Conservation (phyloP, 2,329 filamentous ascomycete genomes). For the Hypoxylon sp. region DNA sequence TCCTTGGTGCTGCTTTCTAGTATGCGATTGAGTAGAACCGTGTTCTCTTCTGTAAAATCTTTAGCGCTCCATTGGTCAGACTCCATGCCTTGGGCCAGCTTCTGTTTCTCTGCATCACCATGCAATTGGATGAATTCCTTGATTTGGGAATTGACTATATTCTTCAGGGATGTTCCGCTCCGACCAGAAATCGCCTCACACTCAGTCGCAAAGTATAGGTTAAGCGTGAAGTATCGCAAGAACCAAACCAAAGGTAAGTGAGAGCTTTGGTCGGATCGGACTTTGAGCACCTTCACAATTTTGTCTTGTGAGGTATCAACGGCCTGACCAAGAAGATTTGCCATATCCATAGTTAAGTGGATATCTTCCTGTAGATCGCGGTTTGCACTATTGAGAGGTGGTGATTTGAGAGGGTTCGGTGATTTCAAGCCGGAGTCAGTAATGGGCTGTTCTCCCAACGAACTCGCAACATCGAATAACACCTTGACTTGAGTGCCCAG, state of each 20-base stretch:
- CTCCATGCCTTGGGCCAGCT: slow-evolving; percentile 82
- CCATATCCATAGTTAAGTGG: slow-evolving; percentile 81
- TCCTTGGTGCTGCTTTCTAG: slow-evolving; percentile 80
- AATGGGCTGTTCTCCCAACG: slow-evolving; percentile 65
- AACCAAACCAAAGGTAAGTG: slow-evolving; percentile 78
- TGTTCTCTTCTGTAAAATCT: slow-evolving; percentile 78
- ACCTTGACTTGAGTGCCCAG: slow-evolving; percentile 94
- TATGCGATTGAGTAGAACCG: slow-evolving; percentile 72
- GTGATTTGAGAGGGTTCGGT: slow-evolving; percentile 64
- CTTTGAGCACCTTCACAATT: slow-evolving; percentile 81
- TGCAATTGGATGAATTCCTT: slow-evolving; percentile 82
- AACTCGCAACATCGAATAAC: slow-evolving; percentile 92
- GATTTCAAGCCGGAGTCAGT: slow-evolving; percentile 60
- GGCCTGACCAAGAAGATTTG: slow-evolving; percentile 82
- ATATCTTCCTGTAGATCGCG: slow-evolving; percentile 77
- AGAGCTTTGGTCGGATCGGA: slow-evolving; percentile 80
- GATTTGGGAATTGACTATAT: slow-evolving; percentile 85
- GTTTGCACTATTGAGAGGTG: slow-evolving; percentile 65
- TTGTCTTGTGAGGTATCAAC: slow-evolving; percentile 86
- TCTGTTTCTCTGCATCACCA: slow-evolving; percentile 80
- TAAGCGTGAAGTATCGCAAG: slow-evolving; percentile 85
- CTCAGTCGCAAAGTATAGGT: slow-evolving; percentile 86
- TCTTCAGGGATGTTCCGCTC: slow-evolving; percentile 82
- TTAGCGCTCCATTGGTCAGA: slow-evolving; percentile 84
- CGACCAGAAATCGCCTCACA: slow-evolving; percentile 87